phyloP scores from a whole-genome alignment of 31 red algal species.

The Asparagopsis taxiformis region DNA sequence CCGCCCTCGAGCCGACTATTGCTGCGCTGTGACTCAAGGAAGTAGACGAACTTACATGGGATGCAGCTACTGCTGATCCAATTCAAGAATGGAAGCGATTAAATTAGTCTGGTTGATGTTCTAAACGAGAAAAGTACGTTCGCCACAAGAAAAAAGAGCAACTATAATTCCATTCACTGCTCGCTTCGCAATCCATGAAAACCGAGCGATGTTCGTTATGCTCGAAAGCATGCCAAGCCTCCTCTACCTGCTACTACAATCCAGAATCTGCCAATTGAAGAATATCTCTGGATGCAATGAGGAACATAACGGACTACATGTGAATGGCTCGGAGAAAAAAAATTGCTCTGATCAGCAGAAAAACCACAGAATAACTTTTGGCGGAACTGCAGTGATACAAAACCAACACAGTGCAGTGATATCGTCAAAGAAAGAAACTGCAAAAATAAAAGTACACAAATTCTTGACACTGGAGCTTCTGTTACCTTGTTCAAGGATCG shows the following conservation, averaged over 20 bases:
- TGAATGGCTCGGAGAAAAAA: not conserved
- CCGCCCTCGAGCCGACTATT: not conserved
- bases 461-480: no score
- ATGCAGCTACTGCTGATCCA: not conserved
- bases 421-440: not conserved
- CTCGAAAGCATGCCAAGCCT: no score
- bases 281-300: not conserved
- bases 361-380: not conserved
- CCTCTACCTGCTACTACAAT: no score
- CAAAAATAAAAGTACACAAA: not conserved
- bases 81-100: conserved; percentile 7
- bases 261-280: no score
- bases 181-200: no score
- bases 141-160: not conserved
- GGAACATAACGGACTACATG: not conserved
- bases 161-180: not conserved
- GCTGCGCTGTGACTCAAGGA: not conserved
- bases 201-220: no score
- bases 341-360: not conserved
- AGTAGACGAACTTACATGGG: not conserved
- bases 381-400: not conserved
- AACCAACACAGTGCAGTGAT: no score
- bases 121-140: not conserved
- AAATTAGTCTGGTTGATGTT: not conserved
- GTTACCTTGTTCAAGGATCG: not conserved